Evolutionary conservation across 345 rosid genomes (phyloP).

Genomic region (Lepidium africanum): DNA sequence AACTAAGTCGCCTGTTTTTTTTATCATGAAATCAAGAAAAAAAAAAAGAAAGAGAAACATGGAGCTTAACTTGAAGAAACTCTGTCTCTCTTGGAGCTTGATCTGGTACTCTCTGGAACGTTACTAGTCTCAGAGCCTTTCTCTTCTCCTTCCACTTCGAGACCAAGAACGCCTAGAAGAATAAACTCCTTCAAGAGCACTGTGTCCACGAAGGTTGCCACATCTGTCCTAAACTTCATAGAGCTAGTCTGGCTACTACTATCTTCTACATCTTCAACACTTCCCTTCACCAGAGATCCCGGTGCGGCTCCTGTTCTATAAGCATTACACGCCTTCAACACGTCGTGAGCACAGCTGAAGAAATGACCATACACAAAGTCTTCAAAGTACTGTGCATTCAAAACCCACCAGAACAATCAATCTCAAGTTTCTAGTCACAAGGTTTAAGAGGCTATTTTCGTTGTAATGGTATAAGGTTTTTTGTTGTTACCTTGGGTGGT

Average conservation of each 20-base stretch:
- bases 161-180: slow-evolving; percentile 38
- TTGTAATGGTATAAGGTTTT: background rate
- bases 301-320: slow-evolving; percentile 67
- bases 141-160: slow-evolving; percentile 15
- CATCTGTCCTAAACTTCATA: slow-evolving; percentile 29
- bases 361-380: slow-evolving; percentile 72
- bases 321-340: slow-evolving; percentile 67
- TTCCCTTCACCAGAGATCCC: slow-evolving; percentile 50
- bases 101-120: slow-evolving; percentile 16
- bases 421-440: background rate
- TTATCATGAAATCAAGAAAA: background rate
- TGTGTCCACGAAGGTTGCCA: slow-evolving; percentile 30
- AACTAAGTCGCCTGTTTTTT: background rate
- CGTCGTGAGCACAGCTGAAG: slow-evolving; percentile 47
- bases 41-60: background rate
- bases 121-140: background rate
- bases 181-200: slow-evolving; percentile 43
- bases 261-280: slow-evolving; percentile 43
- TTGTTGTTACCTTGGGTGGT: slow-evolving; percentile 68
- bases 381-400: slow-evolving; percentile 58
- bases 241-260: slow-evolving; percentile 41
- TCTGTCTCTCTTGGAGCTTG: slow-evolving; percentile 13
- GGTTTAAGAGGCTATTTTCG: background rate
- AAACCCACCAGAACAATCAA: background rate
- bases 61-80: slow-evolving; percentile 13